Evolutionary conservation across 495 filamentous ascomycete species (phyloP), one percentile per base, ranked within the genome.

Genomic region (Penicillium silybi): DNA sequence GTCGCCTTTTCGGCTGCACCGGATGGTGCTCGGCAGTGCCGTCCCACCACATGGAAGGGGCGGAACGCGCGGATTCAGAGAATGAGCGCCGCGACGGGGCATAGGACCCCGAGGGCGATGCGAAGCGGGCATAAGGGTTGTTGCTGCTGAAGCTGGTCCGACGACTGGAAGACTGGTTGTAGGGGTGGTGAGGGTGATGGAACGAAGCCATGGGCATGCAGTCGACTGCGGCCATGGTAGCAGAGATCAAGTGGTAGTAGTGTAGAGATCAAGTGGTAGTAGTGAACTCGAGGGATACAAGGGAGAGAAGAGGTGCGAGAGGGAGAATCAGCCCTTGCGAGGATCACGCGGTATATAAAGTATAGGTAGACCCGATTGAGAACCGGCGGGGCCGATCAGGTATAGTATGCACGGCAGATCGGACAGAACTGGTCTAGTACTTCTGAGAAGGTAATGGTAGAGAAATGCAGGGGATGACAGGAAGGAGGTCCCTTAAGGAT

Each of bases 91-190:
- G 56, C 1, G 64, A 57, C n/a, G 27, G 34, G 2, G 41, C 32
- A 34, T 54, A 52, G 1, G 63, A 62, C 5, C 70, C 64, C 1
- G 65, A 57, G 0, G 71, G 63, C 10, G 71, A 68, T 39, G 64
- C 57, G 56, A 62, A 69, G 18, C 64, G 58, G 16, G 62, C 58
- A 51, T 76, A 77, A 2, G 72, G 70, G 49, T 70, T 72, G 53
- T 67, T 65, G 57, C 62, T 71, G 55, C 57, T 52, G 56, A 59
- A 44, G 55, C 49, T 52, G 32, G 35, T 43, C 23, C 16, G 11
- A 45, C 54, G 48, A 41, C 48, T 44, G 34, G 44, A 40, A 46
- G 46, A 40, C 46, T 53, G 34, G 48, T 63, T 66, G 44, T 54
- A 53, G 19, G 63, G 57, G 17, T 66, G 57, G 23, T 66, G 60